Evolutionary conservation across 192 early-diverging fungal genomes (phyloP).

Genomic region (Entomortierella lignicola): DNA sequence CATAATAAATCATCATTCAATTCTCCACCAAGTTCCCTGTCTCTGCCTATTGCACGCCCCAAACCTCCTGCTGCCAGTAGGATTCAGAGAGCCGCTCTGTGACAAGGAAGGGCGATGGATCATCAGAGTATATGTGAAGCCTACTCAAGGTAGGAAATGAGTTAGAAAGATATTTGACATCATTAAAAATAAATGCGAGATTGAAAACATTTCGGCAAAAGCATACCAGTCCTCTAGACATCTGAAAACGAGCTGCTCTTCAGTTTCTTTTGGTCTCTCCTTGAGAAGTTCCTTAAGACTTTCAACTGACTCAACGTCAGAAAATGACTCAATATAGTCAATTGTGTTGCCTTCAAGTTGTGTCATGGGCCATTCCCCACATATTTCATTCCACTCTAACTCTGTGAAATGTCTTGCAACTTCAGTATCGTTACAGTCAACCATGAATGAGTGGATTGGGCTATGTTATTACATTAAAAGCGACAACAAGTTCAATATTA

Average conservation of each 20-base stretch:
- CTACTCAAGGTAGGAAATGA: constrained; percentile 2
- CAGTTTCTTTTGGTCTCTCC: too few species aligned
- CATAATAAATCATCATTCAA: too few species aligned
- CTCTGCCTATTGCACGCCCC: too few species aligned
- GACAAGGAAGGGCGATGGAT: constrained; percentile 9
- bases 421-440: constrained; percentile 6
- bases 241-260: too few species aligned
- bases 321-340: constrained; percentile 8
- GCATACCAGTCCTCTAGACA: too few species aligned
- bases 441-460: constrained; percentile 16
- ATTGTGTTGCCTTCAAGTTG: too few species aligned
- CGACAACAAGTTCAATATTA: too few species aligned
- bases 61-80: constrained; percentile 18
- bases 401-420: neutral
- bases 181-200: constrained; percentile 7
- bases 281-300: too few species aligned
- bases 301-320: neutral
- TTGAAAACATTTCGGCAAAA: too few species aligned
- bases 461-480: neutral
- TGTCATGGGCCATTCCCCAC: constrained; percentile 1
- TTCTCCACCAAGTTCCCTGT: too few species aligned
- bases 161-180: neutral
- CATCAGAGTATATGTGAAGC: constrained; percentile 19
- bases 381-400: constrained; percentile 10
- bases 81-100: constrained; percentile 9